A percentile compares a stretch with the other conserved stretches of the same genome.
Conservation (phyloP, 2,329 filamentous ascomycete genomes). For the Thelonectria rubi region DNA sequence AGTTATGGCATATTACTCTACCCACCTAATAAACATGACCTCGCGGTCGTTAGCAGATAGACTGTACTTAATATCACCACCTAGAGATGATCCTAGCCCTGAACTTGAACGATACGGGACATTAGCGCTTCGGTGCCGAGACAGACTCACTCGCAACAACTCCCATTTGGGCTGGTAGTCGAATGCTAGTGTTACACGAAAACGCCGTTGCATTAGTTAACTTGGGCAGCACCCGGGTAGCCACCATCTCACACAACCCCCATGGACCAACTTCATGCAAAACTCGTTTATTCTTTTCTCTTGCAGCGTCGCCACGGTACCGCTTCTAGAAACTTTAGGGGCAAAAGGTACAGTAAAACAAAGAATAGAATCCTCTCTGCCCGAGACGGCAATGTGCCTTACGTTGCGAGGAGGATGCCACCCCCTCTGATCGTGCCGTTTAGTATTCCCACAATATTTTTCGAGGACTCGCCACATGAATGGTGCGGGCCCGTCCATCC, state of each 20-base stretch:
- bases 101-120: neutral
- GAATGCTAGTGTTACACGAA: neutral
- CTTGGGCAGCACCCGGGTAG: neutral
- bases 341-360: conserved; percentile 26
- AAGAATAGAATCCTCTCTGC: conserved; percentile 26
- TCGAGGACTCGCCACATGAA: conserved; percentile 32
- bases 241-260: neutral
- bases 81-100: neutral
- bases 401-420: conserved; percentile 27
- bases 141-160: too few relatives aligned
- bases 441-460: conserved; percentile 26
- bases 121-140: neutral
- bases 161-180: neutral
- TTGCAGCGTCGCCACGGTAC: conserved; percentile 42
- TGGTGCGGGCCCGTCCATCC: conserved; percentile 36
- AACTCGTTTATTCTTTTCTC: conserved; percentile 35
- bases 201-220: neutral
- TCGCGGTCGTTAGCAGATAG: conserved; percentile 9
- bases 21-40: conserved; percentile 11
- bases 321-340: conserved; percentile 40
- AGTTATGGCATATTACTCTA: conserved; percentile 16
- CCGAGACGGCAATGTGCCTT: conserved; percentile 19
- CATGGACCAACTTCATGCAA: conserved; percentile 30
- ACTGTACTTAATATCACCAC: conserved; percentile 6
- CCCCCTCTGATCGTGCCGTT: conserved; percentile 22